Conservation (phyloP, 2,329 filamentous ascomycete species). For the Penicillium digitatum region DNA sequence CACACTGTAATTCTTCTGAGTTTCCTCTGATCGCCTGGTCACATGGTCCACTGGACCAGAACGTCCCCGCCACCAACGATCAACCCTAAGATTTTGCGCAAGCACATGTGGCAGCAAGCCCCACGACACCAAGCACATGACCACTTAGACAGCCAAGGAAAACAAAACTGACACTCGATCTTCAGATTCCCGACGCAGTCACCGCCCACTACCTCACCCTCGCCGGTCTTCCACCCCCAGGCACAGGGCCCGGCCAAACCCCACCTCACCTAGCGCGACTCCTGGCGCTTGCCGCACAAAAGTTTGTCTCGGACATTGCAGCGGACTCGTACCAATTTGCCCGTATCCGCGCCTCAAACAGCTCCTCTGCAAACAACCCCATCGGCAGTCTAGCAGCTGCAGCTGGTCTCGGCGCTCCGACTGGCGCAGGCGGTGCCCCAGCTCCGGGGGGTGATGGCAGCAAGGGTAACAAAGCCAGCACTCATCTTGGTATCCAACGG, state of each 20-base stretch:
- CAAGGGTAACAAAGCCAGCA: slow-evolving; percentile 48
- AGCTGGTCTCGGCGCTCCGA: slow-evolving; percentile 51
- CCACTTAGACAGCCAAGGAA: not conserved
- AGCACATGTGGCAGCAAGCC: not conserved
- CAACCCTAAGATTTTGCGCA: not conserved
- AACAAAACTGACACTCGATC: slow-evolving; percentile 11
- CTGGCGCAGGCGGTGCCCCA: slow-evolving; percentile 52
- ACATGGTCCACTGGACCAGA: not conserved
- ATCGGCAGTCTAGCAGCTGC: slow-evolving; percentile 79
- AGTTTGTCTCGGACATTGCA: slow-evolving; percentile 96
- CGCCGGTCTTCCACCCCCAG: slow-evolving; percentile 83
- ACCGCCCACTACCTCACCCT: slow-evolving; percentile 98
- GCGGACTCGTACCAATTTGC: slow-evolving; percentile 98
- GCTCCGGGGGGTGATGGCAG: slow-evolving; percentile 45
- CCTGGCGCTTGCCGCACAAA: slow-evolving; percentile 94
- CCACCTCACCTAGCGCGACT: slow-evolving; percentile 84
- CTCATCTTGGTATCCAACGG: slow-evolving; percentile 67
- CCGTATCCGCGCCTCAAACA: slow-evolving; percentile 89
- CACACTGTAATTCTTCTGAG: not conserved
- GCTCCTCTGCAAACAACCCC: slow-evolving; percentile 78
- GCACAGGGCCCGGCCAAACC: slow-evolving; percentile 71
- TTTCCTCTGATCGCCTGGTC: not conserved
- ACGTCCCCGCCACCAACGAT: not conserved
- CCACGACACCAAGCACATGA: not conserved
- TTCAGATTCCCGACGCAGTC: slow-evolving; percentile 90